A percentile compares a stretch with the other conserved stretches of the same genome.
These are phyloP conservation scores for Chaetomiaceae sp. DNA, from an alignment of 2,329 filamentous ascomycete species.

Conservation along the genomic window DNA sequence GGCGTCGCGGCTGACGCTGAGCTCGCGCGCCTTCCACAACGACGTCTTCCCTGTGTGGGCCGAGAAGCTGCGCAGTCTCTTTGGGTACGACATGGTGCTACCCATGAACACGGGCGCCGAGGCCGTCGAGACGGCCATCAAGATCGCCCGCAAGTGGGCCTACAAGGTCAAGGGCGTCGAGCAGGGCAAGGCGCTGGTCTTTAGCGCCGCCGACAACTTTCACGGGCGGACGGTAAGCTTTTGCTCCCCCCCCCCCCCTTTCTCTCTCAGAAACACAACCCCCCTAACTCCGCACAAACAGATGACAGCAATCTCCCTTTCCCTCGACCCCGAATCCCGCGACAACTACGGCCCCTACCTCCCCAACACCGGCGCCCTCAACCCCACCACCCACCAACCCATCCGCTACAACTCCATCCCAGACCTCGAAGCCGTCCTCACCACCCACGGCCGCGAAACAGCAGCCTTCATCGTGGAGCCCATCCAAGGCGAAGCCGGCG, in stretches of 20 bases:
- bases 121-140: conserved; percentile 92
- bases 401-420: conserved; percentile 84
- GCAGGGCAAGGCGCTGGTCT: conserved; percentile 75
- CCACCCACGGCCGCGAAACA: conserved; percentile 75
- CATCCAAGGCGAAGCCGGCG: conserved; percentile 95
- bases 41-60: conserved; percentile 97
- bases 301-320: conserved; percentile 94
- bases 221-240: conserved; percentile 81
- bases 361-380: conserved; percentile 74
- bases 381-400: conserved; percentile 68
- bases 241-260: background rate
- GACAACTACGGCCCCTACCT: conserved; percentile 97
- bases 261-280: background rate
- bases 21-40: conserved; percentile 94
- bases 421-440: conserved; percentile 74
- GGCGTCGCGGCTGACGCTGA: conserved; percentile 82
- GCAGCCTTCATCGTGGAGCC: conserved; percentile 94
- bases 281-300: conserved; percentile 33
- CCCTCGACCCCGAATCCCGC: conserved; percentile 88
- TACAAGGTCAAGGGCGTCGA: conserved; percentile 94
- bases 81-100: conserved; percentile 95
- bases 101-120: conserved; percentile 98
- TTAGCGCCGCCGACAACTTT: conserved; percentile 88
- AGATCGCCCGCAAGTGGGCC: conserved; percentile 95
- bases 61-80: conserved; percentile 81